Base-by-base conservation (phyloP, 2,329 filamentous ascomycete species). In the Venturia carpophila region DNA sequence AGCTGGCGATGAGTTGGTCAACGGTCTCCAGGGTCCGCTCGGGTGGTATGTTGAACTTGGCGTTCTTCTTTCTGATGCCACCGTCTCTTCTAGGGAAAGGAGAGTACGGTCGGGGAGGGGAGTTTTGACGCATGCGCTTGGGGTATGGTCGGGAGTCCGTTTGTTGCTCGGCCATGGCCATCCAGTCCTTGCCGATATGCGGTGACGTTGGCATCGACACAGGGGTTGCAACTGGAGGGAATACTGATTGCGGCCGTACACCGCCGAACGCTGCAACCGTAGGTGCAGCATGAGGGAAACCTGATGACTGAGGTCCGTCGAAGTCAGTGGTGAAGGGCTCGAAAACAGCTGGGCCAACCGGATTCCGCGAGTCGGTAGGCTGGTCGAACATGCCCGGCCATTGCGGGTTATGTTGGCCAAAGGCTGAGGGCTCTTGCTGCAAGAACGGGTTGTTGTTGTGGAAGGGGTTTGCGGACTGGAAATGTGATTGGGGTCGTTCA, bases 51-150 rank as follows among this genome's bases (percentile, higher is more conserved):
- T 97, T 93, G 77, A 97, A 97, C 70, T 93, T 89, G 69, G 92
- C 92, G 73, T 97, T 99, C 88, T 97, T 97, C 87, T 99, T 99
- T 72, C 94, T 86, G 76, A 97, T 95, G 67, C 94, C 91, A 71
- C 95, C 92, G 65, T 91, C 87, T 70, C 90, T 84, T 64, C 85
- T 79, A 68, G 86, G 83, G 75, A 90, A 80, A 65, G 92, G 88
- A 67, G 92, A 91, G 79, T 90, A 89, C 70, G 84, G 89, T 73
- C 86, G 85, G 76, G 88, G 84, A 65, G 84, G 81, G 37, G 90
- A 92, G 73, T 84, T 84, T 52, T 86, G 83, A 68, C 82, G 82
- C 81, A 89, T 86, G 72, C 72, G 82, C 75, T 78, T 84, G 73
- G 73, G 79, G 58, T 79, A 71, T 30, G 78, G 77, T 34, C 75